Evolutionary conservation across 1,284 basidiomycete genomes (phyloP).

Genomic region (Anthracocystis walkeri): DNA sequence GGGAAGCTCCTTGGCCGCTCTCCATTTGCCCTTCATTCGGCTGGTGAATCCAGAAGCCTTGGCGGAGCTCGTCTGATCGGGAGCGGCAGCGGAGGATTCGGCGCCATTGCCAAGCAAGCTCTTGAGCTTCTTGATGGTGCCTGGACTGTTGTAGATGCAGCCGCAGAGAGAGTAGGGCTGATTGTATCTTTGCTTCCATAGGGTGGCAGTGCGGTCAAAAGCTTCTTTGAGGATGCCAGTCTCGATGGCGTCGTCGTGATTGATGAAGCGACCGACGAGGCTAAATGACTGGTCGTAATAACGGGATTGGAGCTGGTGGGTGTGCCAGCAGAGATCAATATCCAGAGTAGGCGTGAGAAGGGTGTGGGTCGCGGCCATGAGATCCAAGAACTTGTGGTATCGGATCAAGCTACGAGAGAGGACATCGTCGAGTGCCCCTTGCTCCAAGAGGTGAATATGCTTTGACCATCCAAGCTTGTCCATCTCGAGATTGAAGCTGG

Average conservation of each 20-base stretch:
- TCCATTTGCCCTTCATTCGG: constrained; percentile 43
- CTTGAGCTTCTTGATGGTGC: constrained; percentile 40
- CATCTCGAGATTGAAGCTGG: constrained; percentile 48
- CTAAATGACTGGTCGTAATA: constrained; percentile 47
- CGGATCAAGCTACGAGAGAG: constrained; percentile 47
- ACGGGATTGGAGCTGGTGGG: constrained; percentile 45
- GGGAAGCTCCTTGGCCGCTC: constrained; percentile 36
- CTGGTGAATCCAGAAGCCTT: constrained; percentile 24
- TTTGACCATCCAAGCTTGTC: constrained; percentile 49
- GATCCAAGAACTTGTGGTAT: constrained; percentile 53
- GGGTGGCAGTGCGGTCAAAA: constrained; percentile 51
- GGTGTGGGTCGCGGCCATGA: constrained; percentile 20
- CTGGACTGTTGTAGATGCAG: constrained; percentile 47
- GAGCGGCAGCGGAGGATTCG: not conserved
- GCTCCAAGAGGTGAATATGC: constrained; percentile 26
- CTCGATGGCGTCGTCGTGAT: constrained; percentile 61
- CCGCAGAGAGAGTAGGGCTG: constrained; percentile 59
- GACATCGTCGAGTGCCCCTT: constrained; percentile 29
- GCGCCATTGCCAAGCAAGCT: constrained; percentile 20
- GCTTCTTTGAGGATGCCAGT: constrained; percentile 48
- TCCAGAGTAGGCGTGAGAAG: constrained; percentile 57
- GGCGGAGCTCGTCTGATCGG: constrained; percentile 3
- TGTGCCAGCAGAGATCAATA: constrained; percentile 63
- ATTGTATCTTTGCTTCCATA: constrained; percentile 45
- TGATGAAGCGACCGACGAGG: constrained; percentile 58